Percentiles rank a stretch among this genome's conserved stretches.
Evolutionary conservation across 768 basidiomycete genomes (phyloP).

Genomic region (Pleurotus sapidus): DNA sequence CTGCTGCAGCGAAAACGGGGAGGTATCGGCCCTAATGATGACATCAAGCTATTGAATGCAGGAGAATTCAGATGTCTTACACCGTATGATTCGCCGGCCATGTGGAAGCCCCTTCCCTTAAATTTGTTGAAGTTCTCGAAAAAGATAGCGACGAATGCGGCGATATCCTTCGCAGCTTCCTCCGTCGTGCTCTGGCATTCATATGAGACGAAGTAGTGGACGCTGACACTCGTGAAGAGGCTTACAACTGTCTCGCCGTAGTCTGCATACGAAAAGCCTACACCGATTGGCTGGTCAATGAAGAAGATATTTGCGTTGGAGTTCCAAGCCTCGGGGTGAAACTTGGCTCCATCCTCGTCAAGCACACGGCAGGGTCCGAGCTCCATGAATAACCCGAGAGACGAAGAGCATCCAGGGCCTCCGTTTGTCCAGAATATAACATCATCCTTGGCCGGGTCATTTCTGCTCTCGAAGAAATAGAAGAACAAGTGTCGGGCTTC

Average conservation of each 20-base stretch:
- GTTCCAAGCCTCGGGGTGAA: conserved; percentile 66
- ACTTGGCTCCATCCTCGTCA: conserved; percentile 44
- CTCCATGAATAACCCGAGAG: conserved; percentile 72
- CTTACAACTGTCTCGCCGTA: conserved; percentile 58
- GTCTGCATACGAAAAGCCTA: conserved; percentile 64
- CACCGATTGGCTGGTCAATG: conserved; percentile 60
- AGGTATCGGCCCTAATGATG: conserved; percentile 59
- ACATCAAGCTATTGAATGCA: not conserved
- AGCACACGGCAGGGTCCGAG: conserved; percentile 69
- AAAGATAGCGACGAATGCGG: conserved; percentile 69
- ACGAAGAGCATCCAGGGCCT: conserved; percentile 41
- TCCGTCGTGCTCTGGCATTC: conserved; percentile 51
- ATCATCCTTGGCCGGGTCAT: conserved; percentile 40
- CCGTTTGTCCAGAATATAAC: conserved; percentile 53
- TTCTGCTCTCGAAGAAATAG: conserved; percentile 56
- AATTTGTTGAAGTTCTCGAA: conserved; percentile 73
- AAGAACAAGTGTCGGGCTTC: conserved; percentile 47
- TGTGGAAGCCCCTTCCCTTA: conserved; percentile 63
- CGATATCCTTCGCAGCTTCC: conserved; percentile 68
- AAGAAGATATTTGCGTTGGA: conserved; percentile 62
- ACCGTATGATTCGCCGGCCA: conserved; percentile 77
- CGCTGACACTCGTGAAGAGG: not conserved
- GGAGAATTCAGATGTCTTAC: conserved; percentile 33
- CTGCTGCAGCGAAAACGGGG: conserved; percentile 72
- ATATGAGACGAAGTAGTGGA: no score